Conservation (phyloP, 2,329 filamentous ascomycete genomes). For the Ophiostoma ips region DNA sequence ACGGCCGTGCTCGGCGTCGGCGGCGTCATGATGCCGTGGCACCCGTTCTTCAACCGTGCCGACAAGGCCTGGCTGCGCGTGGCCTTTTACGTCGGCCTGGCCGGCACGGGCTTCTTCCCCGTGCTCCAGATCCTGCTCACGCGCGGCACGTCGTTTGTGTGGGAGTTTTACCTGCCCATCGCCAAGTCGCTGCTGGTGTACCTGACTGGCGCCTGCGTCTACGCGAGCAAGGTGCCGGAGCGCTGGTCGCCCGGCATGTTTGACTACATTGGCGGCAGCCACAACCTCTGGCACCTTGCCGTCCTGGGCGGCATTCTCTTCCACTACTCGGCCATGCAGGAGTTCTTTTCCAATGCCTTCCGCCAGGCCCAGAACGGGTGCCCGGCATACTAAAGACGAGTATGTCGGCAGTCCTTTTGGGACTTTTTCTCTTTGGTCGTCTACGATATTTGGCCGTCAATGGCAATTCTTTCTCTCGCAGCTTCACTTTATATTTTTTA, state of each 20-base stretch:
- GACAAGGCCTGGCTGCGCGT: conserved; percentile 93
- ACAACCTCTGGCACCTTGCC: conserved; percentile 95
- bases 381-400: conserved; percentile 29
- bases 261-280: conserved; percentile 87
- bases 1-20: conserved; percentile 72
- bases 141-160: conserved; percentile 66
- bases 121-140: conserved; percentile 70
- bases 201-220: conserved; percentile 68
- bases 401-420: neutral
- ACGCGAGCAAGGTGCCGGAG: conserved; percentile 86
- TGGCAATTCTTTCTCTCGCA: neutral
- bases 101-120: conserved; percentile 77
- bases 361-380: conserved; percentile 49
- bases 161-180: conserved; percentile 79
- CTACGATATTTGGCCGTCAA: too few species aligned
- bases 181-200: conserved; percentile 80
- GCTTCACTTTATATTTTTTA: neutral
- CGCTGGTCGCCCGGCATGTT: conserved; percentile 86
- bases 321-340: conserved; percentile 91
- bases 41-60: conserved; percentile 80
- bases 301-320: conserved; percentile 94
- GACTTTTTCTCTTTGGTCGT: neutral
- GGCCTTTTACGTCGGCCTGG: conserved; percentile 78
- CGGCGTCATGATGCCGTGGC: conserved; percentile 89
- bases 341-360: conserved; percentile 76